Evolutionary conservation across 2,329 filamentous ascomycete genomes (phyloP).

Genomic region (Ophiosphaerella korrae): DNA sequence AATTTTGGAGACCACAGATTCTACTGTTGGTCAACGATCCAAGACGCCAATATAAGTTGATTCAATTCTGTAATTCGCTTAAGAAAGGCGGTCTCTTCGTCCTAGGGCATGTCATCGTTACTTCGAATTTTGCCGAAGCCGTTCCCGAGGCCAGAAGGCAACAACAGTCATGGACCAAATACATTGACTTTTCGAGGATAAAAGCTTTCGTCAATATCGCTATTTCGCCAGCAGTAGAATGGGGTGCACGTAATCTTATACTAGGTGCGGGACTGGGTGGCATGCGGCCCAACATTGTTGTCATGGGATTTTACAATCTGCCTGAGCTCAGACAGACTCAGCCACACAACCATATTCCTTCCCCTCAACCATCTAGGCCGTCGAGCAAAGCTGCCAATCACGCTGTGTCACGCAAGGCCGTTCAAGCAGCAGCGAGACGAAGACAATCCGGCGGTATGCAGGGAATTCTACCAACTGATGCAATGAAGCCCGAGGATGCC

Average conservation of each 20-base stretch:
- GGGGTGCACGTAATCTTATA: conserved; percentile 83
- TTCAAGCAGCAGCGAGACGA: conserved; percentile 45
- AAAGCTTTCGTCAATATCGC: conserved; percentile 89
- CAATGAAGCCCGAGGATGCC: conserved; percentile 69
- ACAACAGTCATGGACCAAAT: conserved; percentile 82
- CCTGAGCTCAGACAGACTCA: conserved; percentile 71
- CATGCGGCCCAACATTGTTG: conserved; percentile 87
- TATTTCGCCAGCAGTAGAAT: conserved; percentile 80
- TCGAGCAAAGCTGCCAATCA: conserved; percentile 33
- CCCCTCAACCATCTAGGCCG: conserved; percentile 46
- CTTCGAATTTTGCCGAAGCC: conserved; percentile 76
- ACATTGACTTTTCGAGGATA: conserved; percentile 83
- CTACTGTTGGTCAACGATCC: conserved; percentile 83
- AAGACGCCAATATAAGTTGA: conserved; percentile 78
- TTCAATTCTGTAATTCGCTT: conserved; percentile 88
- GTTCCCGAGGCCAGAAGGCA: conserved; percentile 82
- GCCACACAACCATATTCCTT: conserved; percentile 63
- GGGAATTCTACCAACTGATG: conserved; percentile 69
- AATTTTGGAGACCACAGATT: conserved; percentile 91
- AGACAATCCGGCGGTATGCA: conserved; percentile 58
- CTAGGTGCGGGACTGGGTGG: conserved; percentile 81
- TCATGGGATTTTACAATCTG: conserved; percentile 80
- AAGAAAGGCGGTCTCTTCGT: conserved; percentile 89
- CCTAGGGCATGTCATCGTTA: conserved; percentile 85
- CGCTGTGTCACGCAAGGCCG: conserved; percentile 41